phyloP scores from a whole-genome alignment of 805 yeast genomes.

The Candida pini region DNA sequence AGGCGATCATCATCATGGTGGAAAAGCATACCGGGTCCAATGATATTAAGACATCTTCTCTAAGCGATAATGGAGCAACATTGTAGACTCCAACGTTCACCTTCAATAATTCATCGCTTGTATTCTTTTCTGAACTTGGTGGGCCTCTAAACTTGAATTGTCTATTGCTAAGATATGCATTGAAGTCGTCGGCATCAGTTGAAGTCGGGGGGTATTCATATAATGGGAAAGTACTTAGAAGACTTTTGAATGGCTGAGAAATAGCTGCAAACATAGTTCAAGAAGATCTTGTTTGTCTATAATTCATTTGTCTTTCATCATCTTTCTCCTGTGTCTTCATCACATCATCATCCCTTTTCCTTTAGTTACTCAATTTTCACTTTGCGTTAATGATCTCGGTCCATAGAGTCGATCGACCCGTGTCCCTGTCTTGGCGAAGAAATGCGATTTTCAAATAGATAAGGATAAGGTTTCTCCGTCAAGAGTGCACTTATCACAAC shows the following conservation, averaged over 20 bases:
- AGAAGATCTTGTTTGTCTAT: no score
- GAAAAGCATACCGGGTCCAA: slow-evolving; percentile 55
- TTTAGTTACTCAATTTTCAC: no score
- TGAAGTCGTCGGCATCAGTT: slow-evolving; percentile 9
- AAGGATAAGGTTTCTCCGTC: no score
- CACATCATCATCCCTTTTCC: no score
- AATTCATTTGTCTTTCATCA: no score
- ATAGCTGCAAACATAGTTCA: no score
- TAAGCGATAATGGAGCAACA: slow-evolving; percentile 28
- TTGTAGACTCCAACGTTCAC: slow-evolving; percentile 55
- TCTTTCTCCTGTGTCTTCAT: no score
- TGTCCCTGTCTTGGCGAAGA: no score
- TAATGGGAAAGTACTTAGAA: slow-evolving; percentile 51
- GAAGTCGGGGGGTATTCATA: slow-evolving; percentile 34
- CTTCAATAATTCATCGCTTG: slow-evolving; percentile 17
- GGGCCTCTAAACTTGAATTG: slow-evolving; percentile 16
- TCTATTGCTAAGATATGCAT: slow-evolving; percentile 12
- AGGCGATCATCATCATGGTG: slow-evolving; percentile 40
- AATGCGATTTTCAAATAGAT: no score
- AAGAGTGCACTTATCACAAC: no score
- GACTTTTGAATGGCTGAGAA: slow-evolving; percentile 37
- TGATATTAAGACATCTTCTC: slow-evolving; percentile 33
- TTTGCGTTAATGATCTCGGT: no score
- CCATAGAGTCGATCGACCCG: no score
- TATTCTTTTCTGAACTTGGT: background rate